These are phyloP conservation scores for Cercospora canescens DNA, from an alignment of 2,329 filamentous ascomycete species.

Conservation along the genomic window DNA sequence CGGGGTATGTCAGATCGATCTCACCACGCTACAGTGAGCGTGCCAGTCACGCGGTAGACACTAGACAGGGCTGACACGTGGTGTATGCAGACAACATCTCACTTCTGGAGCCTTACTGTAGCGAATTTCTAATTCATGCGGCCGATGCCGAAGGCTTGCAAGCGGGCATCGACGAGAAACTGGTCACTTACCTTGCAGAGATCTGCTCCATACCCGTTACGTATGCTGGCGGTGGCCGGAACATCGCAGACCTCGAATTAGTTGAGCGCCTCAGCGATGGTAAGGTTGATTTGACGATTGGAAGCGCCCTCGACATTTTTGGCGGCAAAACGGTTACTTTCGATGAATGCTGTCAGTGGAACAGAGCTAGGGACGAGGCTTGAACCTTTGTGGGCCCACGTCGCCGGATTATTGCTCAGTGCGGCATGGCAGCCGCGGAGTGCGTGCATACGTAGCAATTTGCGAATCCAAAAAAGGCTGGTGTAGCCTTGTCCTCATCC, in stretches of 20 bases:
- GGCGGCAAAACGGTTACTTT: constrained; percentile 85
- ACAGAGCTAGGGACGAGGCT: constrained; percentile 40
- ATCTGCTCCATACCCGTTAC: constrained; percentile 95
- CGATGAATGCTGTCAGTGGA: constrained; percentile 89
- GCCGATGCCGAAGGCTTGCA: constrained; percentile 96
- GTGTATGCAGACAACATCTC: constrained; percentile 68
- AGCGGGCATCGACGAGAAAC: constrained; percentile 80
- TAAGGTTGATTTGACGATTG: constrained; percentile 90
- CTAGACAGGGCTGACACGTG: constrained; percentile 21
- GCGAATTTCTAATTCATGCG: constrained; percentile 95
- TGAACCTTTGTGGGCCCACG: constrained; percentile 3
- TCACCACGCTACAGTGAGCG: background rate
- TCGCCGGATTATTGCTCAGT: constrained; percentile 4
- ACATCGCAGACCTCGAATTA: constrained; percentile 75
- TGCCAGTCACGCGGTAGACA: constrained; percentile 6
- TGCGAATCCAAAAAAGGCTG: background rate
- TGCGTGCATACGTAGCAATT: background rate
- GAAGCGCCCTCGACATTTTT: constrained; percentile 94
- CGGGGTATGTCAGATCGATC: constrained; percentile 58
- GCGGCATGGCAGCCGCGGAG: background rate
- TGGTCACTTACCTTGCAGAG: constrained; percentile 72
- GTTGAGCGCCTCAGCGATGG: constrained; percentile 78
- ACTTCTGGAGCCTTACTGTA: constrained; percentile 84
- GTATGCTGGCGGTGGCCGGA: constrained; percentile 90
- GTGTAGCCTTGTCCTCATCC: background rate